phyloP scores from a whole-genome alignment of 2,329 filamentous ascomycete species.

The Penicillium sp. region DNA sequence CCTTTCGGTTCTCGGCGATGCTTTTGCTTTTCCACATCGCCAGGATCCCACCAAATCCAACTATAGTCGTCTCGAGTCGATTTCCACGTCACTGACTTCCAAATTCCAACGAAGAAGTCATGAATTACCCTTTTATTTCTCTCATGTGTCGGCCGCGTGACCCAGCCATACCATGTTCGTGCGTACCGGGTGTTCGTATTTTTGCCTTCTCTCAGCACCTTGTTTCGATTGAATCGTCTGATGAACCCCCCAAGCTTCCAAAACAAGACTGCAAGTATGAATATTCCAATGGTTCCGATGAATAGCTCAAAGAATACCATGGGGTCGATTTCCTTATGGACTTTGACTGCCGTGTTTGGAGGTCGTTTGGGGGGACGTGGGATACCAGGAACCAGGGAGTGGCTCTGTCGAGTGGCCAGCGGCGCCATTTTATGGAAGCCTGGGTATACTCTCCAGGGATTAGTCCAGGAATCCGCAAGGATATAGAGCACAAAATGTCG shows the following conservation, averaged over 20 bases:
- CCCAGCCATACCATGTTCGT: slow-evolving; percentile 47
- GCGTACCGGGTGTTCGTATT: slow-evolving; percentile 35
- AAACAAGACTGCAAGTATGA: slow-evolving; percentile 38
- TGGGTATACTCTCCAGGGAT: slow-evolving; percentile 5
- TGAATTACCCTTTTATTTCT: slow-evolving; percentile 28
- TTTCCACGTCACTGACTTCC: slow-evolving; percentile 35
- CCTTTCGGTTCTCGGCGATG: slow-evolving; percentile 19
- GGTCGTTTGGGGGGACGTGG: slow-evolving; percentile 28
- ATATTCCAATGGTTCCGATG: slow-evolving; percentile 39
- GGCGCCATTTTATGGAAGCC: slow-evolving; percentile 31
- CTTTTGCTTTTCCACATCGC: slow-evolving; percentile 24
- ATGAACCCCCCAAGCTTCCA: slow-evolving; percentile 42
- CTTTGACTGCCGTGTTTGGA: slow-evolving; percentile 22
- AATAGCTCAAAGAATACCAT: slow-evolving; percentile 37
- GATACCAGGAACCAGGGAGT: slow-evolving; percentile 25
- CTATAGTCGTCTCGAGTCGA: slow-evolving; percentile 37
- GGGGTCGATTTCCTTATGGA: slow-evolving; percentile 30
- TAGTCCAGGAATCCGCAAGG: slow-evolving; percentile 1
- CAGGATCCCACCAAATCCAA: slow-evolving; percentile 46
- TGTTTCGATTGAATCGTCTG: slow-evolving; percentile 37
- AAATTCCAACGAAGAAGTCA: slow-evolving; percentile 21
- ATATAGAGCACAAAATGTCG: not conserved
- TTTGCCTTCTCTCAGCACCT: slow-evolving; percentile 36
- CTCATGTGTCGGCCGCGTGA: slow-evolving; percentile 34
- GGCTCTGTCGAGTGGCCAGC: slow-evolving; percentile 26